Conservation (phyloP, 2,329 filamentous ascomycete genomes). For the Penicillium sclerotigenum region DNA sequence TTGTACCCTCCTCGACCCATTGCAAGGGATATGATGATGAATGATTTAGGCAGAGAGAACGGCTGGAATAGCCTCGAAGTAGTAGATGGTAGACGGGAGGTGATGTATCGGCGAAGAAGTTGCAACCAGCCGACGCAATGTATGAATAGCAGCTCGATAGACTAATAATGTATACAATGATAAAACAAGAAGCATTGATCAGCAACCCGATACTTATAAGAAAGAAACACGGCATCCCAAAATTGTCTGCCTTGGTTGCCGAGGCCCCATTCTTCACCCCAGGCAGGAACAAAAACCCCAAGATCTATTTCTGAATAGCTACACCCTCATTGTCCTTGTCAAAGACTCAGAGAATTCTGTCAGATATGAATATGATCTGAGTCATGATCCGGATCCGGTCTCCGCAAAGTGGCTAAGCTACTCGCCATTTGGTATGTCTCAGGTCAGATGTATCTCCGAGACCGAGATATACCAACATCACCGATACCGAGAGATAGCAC, state of each 20-base stretch:
- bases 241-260: slow-evolving; percentile 12
- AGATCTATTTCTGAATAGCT: background rate
- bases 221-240: background rate
- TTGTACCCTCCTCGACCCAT: slow-evolving; percentile 44
- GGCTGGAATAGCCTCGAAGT: background rate
- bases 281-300: slow-evolving; percentile 3
- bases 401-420: background rate
- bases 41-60: background rate
- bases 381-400: slow-evolving; percentile 5
- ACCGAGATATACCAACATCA: no score
- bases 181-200: background rate
- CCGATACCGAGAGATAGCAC: no score
- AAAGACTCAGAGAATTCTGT: slow-evolving; percentile 10
- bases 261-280: background rate
- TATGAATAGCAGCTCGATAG: slow-evolving; percentile 3
- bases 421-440: background rate
- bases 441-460: background rate
- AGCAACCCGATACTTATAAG: background rate
- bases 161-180: background rate
- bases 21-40: slow-evolving; percentile 2
- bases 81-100: background rate
- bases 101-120: background rate
- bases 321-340: background rate
- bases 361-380: slow-evolving; percentile 17
- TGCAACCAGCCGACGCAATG: background rate